These are phyloP conservation scores for Xanthoconium purpureum DNA, from an alignment of 768 basidiomycete species.

Conservation along the genomic window DNA sequence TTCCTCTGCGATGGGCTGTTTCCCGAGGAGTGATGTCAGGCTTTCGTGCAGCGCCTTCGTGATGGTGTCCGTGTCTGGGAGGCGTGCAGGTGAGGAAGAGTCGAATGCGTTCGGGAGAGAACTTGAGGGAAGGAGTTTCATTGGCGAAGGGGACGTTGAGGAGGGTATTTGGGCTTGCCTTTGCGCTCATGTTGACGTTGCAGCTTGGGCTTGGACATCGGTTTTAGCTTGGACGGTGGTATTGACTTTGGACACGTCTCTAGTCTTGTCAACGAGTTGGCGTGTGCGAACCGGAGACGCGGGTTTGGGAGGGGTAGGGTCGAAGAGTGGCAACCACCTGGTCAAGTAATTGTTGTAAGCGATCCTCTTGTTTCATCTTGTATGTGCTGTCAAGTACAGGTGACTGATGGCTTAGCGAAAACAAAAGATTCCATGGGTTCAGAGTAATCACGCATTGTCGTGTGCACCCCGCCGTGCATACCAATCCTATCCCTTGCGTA, in stretches of 20 bases:
- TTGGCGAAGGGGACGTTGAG: slow-evolving; percentile 51
- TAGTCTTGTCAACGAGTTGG: neutral
- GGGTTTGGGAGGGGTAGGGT: neutral
- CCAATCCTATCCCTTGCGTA: no score
- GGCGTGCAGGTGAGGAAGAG: slow-evolving; percentile 30
- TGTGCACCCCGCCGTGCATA: no score
- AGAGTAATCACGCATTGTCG: no score
- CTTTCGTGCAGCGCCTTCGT: slow-evolving; percentile 66
- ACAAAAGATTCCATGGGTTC: no score
- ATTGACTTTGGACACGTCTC: no score
- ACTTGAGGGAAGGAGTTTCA: slow-evolving; percentile 39
- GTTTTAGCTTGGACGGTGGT: no score
- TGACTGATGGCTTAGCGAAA: no score
- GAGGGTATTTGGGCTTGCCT: slow-evolving; percentile 49
- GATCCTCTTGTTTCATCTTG: no score
- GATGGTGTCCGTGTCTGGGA: slow-evolving; percentile 42
- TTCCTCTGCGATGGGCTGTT: slow-evolving; percentile 50
- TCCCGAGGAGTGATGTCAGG: slow-evolving; percentile 66
- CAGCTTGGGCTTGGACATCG: neutral
- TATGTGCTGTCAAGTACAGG: no score
- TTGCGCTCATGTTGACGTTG: slow-evolving; percentile 22
- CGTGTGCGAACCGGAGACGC: neutral
- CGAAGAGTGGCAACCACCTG: neutral
- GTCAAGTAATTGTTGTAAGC: no score
- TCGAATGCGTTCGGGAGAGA: slow-evolving; percentile 13